Conservation (phyloP, 345 rosid genomes). For the Turnera subulata region DNA sequence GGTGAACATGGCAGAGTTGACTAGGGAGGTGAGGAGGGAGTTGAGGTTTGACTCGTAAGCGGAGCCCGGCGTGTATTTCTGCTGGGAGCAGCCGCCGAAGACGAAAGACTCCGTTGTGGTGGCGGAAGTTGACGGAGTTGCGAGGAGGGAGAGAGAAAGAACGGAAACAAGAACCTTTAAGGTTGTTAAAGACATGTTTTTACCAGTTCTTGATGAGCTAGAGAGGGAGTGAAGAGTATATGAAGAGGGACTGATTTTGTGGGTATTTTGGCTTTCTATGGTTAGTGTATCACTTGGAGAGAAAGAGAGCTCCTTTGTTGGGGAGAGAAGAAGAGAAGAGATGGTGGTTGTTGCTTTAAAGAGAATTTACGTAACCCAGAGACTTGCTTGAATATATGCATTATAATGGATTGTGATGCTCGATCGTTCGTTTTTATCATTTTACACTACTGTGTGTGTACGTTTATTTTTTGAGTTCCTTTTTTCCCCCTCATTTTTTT, state of each 20-base stretch:
- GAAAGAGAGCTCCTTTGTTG: background rate
- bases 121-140: conserved; percentile 14
- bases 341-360: conserved; percentile 36
- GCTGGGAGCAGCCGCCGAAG: conserved; percentile 27
- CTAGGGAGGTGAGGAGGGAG: conserved; percentile 26
- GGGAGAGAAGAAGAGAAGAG: no score
- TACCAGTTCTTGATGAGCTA: background rate
- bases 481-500: no score
- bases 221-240: background rate
- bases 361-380: conserved; percentile 52
- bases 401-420: no score
- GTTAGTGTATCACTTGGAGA: background rate
- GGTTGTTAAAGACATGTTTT: conserved; percentile 7
- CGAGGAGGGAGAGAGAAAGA: conserved; percentile 4
- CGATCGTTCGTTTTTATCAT: background rate
- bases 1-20: conserved; percentile 28
- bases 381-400: background rate
- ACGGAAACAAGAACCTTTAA: background rate
- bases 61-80: conserved; percentile 18
- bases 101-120: conserved; percentile 19
- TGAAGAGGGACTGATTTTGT: background rate
- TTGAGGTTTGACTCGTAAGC: conserved; percentile 30
- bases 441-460: no score
- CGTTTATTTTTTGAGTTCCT: background rate
- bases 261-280: background rate